A percentile compares a stretch with the other conserved stretches of the same genome.
phyloP scores from a whole-genome alignment of 202 grass and related monocot genomes.

The Schoenoplectus tabernaemontani region DNA sequence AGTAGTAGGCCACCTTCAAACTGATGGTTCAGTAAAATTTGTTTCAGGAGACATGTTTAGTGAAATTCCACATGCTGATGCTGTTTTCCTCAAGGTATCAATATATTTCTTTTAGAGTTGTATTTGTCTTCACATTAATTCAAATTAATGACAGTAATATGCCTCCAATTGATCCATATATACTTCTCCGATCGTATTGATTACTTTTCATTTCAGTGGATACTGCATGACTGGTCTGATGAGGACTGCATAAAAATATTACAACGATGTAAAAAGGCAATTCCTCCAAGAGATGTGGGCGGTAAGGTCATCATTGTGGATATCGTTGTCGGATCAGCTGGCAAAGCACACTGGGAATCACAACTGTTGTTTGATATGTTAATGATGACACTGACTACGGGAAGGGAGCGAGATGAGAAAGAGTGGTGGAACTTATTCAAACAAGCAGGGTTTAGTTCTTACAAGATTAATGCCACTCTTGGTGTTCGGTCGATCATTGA shows the following conservation, averaged over 20 bases:
- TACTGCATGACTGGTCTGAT: slow-evolving; percentile 43
- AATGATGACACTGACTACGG: not conserved
- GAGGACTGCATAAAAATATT: slow-evolving; percentile 43
- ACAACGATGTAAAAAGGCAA: slow-evolving; percentile 37
- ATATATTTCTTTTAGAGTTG: not conserved
- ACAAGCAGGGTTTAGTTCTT: slow-evolving; percentile 15
- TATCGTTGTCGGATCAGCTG: not conserved
- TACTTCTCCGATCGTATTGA: too few relatives aligned
- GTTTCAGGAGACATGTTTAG: slow-evolving; percentile 18
- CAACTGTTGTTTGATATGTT: slow-evolving; percentile 16
- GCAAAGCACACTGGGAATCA: not conserved
- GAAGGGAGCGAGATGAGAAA: slow-evolving; percentile 18
- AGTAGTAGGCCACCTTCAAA: not conserved
- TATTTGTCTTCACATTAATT: not conserved
- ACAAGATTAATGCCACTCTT: slow-evolving; percentile 3
- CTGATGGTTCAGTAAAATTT: slow-evolving; percentile 10
- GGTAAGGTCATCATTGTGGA: slow-evolving; percentile 33
- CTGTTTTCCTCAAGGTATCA: slow-evolving; percentile 10
- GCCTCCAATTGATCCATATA: not conserved
- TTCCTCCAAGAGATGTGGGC: slow-evolving; percentile 33
- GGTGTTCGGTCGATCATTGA: slow-evolving; percentile 23
- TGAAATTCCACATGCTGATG: slow-evolving; percentile 13
- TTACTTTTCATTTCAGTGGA: slow-evolving; percentile 22
- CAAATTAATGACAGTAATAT: not conserved
- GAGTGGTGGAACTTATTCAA: slow-evolving; percentile 25